Evolutionary conservation across 495 filamentous ascomycete species (phyloP).

Genomic region (Schizothecium vesticola): DNA sequence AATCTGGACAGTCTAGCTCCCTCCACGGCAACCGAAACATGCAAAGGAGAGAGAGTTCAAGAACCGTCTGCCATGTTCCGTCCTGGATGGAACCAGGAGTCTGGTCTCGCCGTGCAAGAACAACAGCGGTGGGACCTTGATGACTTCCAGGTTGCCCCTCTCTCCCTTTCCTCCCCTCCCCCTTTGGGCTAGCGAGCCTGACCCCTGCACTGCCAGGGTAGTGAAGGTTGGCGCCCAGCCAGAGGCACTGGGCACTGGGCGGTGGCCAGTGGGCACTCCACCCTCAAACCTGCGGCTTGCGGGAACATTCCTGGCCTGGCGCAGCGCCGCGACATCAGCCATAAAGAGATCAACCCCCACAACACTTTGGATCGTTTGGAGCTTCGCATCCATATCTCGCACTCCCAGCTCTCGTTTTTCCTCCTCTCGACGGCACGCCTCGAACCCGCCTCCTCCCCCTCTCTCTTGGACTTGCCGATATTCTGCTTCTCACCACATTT

Average conservation of each 20-base stretch:
- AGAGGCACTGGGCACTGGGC: not conserved
- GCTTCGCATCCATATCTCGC: not conserved
- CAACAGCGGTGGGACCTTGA: not conserved
- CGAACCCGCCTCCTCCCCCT: not conserved
- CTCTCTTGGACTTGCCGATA: not conserved
- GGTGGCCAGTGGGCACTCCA: not conserved
- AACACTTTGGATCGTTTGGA: not conserved
- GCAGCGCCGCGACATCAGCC: not conserved
- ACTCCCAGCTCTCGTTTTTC: not conserved
- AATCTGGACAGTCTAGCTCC: too few species aligned
- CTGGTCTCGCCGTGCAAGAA: not conserved
- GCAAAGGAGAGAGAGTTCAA: not conserved
- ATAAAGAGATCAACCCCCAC: not conserved
- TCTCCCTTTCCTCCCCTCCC: not conserved
- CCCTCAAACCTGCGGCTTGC: not conserved
- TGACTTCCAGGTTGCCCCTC: not conserved
- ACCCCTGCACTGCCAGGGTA: not conserved
- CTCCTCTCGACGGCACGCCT: not conserved
- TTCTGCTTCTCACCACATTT: constrained; percentile 6
- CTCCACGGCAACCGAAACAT: not conserved
- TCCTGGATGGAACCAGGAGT: not conserved
- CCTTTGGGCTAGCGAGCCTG: not conserved
- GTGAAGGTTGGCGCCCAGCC: not conserved
- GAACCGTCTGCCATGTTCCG: not conserved
- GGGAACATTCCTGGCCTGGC: not conserved